Conservation (phyloP, 2,329 filamentous ascomycete genomes). For the Trichophyton benhamiae region DNA sequence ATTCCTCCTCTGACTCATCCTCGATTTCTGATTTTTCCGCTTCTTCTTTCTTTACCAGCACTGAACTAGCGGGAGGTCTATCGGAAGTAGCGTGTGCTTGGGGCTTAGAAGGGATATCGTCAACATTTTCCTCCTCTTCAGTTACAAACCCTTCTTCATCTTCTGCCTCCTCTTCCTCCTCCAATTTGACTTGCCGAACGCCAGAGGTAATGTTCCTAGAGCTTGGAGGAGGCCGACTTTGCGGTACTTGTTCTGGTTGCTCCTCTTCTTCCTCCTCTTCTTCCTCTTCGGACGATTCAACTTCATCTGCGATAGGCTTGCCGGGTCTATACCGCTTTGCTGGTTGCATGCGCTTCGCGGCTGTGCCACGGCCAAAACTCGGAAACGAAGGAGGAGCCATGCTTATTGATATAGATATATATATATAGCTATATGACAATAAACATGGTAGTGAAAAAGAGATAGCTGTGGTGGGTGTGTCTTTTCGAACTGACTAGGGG, state of each 20-base stretch:
- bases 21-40: conserved; percentile 1
- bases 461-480: not conserved
- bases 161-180: conserved; percentile 27
- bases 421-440: not conserved
- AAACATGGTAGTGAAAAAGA: not conserved
- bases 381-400: conserved; percentile 31
- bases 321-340: conserved; percentile 68
- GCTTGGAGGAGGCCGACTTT: conserved; percentile 29
- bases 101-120: not conserved
- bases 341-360: conserved; percentile 53
- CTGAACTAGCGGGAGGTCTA: too few relatives aligned
- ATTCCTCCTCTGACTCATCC: not conserved
- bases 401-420: not conserved
- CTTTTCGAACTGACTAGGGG: not conserved
- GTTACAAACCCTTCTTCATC: conserved; percentile 51
- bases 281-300: conserved; percentile 39
- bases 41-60: not conserved
- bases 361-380: conserved; percentile 50
- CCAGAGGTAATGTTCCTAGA: conserved; percentile 23
- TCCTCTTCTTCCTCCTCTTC: conserved; percentile 47
- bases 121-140: conserved; percentile 32
- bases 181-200: conserved; percentile 25
- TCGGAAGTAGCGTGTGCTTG: not conserved
- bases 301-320: conserved; percentile 49
- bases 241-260: conserved; percentile 27